Evolutionary conservation across 208 protist species (phyloP).

Genomic region (Angomonas ambiguus): DNA sequence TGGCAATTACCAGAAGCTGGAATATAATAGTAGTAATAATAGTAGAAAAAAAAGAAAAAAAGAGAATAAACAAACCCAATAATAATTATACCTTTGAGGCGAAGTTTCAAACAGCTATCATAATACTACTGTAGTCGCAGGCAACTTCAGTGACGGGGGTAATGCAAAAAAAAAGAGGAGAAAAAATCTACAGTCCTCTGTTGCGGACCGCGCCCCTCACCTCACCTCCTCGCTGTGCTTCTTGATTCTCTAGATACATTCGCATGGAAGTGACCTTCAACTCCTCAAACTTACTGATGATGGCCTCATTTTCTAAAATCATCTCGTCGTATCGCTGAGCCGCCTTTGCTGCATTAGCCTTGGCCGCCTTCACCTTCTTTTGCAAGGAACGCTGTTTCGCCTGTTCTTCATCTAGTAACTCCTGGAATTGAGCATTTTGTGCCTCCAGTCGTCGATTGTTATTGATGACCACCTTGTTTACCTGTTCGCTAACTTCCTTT

Average conservation of each 20-base stretch:
- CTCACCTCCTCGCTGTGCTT: conserved; percentile 29
- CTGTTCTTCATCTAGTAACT: conserved; percentile 75
- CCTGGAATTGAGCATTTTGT: conserved; percentile 75
- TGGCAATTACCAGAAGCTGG: background rate
- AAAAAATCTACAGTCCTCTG: conserved; percentile 9
- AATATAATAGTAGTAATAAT: conserved; percentile 7
- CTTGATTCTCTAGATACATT: conserved; percentile 84
- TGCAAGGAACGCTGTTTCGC: conserved; percentile 69
- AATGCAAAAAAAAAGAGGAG: conserved; percentile 2
- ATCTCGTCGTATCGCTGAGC: conserved; percentile 91
- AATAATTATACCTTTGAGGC: background rate
- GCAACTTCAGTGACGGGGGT: background rate
- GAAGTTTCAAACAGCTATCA: background rate
- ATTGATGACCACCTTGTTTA: conserved; percentile 68
- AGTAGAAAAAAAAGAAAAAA: conserved; percentile 4
- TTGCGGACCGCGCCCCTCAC: background rate
- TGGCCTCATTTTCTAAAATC: conserved; percentile 87
- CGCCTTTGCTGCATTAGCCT: conserved; percentile 68
- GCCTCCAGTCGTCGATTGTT: conserved; percentile 84
- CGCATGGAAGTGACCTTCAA: conserved; percentile 91
- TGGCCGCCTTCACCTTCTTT: conserved; percentile 86
- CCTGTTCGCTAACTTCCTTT: conserved; percentile 64
- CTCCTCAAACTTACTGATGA: conserved; percentile 81
- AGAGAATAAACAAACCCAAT: conserved; percentile 7
- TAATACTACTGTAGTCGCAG: background rate